Percentiles rank a stretch among this genome's conserved stretches.
Conservation (phyloP, 2,329 filamentous ascomycete species). For the Ophiognomonia clavigignenti-juglandacearum region DNA sequence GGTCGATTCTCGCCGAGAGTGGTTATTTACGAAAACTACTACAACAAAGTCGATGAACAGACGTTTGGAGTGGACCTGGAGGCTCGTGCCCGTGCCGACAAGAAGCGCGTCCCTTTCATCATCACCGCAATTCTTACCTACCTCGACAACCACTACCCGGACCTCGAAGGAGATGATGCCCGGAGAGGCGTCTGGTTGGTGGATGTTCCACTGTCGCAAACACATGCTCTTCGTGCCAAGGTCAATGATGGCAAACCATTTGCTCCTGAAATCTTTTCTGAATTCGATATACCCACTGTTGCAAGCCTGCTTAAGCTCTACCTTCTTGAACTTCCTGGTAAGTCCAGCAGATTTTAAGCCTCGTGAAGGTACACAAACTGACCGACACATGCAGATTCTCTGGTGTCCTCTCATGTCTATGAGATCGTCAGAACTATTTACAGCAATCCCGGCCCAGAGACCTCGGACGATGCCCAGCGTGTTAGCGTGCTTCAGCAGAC, state of each 20-base stretch:
- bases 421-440: conserved; percentile 99
- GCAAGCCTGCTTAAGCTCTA: conserved; percentile 92
- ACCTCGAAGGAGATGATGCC: conserved; percentile 84
- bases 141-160: conserved; percentile 93
- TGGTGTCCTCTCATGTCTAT: conserved; percentile 96
- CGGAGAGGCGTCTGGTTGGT: conserved; percentile 90
- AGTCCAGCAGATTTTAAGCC: conserved; percentile 27
- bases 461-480: conserved; percentile 74
- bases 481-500: conserved; percentile 93
- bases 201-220: conserved; percentile 80
- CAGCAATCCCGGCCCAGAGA: conserved; percentile 54
- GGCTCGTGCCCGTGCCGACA: conserved; percentile 84
- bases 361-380: conserved; percentile 17
- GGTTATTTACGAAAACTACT: conserved; percentile 96
- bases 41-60: conserved; percentile 96
- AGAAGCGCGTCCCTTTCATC: conserved; percentile 89
- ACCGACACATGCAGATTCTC: conserved; percentile 62
- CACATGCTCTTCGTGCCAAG: conserved; percentile 74
- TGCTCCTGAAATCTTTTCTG: conserved; percentile 69
- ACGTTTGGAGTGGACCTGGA: conserved; percentile 98
- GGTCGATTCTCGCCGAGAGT: conserved; percentile 89
- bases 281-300: conserved; percentile 91
- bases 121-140: conserved; percentile 92
- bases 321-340: conserved; percentile 88
- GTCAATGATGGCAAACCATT: conserved; percentile 86